A percentile compares a stretch with the other conserved stretches of the same genome.
Conservation (phyloP, 2,329 filamentous ascomycete genomes). For the Claviceps spartinae region DNA sequence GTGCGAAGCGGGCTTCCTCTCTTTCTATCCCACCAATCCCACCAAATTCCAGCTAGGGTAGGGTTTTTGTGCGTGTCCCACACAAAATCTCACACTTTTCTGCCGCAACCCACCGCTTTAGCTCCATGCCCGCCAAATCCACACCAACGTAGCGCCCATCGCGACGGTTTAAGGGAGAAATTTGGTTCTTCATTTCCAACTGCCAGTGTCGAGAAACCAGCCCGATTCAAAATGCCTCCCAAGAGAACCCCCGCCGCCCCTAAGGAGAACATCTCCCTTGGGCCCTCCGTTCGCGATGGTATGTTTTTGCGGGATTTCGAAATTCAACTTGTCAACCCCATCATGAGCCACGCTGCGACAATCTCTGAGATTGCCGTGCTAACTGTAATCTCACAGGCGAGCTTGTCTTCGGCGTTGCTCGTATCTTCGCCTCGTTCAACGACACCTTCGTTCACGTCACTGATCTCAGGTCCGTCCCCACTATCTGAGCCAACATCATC, state of each 20-base stretch:
- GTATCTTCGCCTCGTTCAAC: conserved; percentile 91
- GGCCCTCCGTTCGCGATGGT: conserved; percentile 94
- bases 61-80: conserved; percentile 17
- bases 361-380: conserved; percentile 4
- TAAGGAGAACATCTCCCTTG: conserved; percentile 97
- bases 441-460: conserved; percentile 97
- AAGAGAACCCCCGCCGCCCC: conserved; percentile 74
- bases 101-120: conserved; percentile 26
- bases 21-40: background rate
- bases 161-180: conserved; percentile 12
- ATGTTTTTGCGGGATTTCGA: conserved; percentile 13
- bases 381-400: conserved; percentile 46
- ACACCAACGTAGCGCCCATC: conserved; percentile 14
- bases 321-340: background rate
- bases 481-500: background rate
- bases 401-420: conserved; percentile 94
- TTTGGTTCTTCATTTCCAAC: conserved; percentile 18
- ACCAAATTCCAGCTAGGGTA: conserved; percentile 16
- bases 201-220: conserved; percentile 22
- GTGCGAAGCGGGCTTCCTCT: background rate
- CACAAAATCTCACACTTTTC: conserved; percentile 15
- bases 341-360: background rate
- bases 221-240: conserved; percentile 65
- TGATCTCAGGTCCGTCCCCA: conserved; percentile 71
- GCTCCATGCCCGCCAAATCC: conserved; percentile 10